Percentiles rank a stretch among this genome's conserved stretches.
phyloP scores from a whole-genome alignment of 1,139 yeast genomes.

The Suhomyces wounanorum region DNA sequence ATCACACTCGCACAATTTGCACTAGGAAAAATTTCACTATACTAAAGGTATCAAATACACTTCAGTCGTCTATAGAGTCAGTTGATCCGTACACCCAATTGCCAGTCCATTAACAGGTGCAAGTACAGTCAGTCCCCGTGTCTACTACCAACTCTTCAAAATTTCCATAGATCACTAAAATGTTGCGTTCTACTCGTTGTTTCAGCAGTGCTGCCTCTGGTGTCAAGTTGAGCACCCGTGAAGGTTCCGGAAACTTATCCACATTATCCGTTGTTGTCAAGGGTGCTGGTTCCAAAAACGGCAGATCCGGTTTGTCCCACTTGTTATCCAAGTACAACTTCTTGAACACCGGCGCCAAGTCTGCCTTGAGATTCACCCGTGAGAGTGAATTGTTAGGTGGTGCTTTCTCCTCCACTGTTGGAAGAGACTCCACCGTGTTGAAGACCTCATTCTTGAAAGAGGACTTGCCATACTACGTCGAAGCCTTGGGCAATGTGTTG shows the following conservation, averaged over 20 bases:
- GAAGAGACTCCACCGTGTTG: constrained; percentile 83
- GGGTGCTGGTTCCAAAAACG: constrained; percentile 80
- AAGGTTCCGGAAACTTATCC: constrained; percentile 64
- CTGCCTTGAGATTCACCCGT: constrained; percentile 91
- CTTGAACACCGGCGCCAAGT: constrained; percentile 78
- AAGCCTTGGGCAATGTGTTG: constrained; percentile 78
- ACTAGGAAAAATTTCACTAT: constrained; percentile 10
- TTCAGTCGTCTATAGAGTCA: constrained; percentile 8
- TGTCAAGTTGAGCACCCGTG: constrained; percentile 49
- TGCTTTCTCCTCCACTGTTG: constrained; percentile 62
- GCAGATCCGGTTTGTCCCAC: constrained; percentile 85
- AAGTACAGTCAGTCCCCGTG: not conserved
- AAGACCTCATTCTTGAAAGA: constrained; percentile 82
- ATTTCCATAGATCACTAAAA: constrained; percentile 3
- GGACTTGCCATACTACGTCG: constrained; percentile 89
- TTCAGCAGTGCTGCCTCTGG: constrained; percentile 45
- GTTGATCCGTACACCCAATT: constrained; percentile 14
- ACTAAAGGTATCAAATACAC: not conserved
- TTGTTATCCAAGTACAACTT: constrained; percentile 81
- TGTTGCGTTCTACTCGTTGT: constrained; percentile 33
- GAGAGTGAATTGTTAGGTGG: constrained; percentile 96
- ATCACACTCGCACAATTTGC: constrained; percentile 13
- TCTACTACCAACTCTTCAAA: constrained; percentile 6
- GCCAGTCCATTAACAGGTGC: not conserved
- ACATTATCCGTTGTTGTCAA: constrained; percentile 70